Base-by-base conservation (phyloP, 78 protist genomes). In the Tieghemostelium lacteum region DNA sequence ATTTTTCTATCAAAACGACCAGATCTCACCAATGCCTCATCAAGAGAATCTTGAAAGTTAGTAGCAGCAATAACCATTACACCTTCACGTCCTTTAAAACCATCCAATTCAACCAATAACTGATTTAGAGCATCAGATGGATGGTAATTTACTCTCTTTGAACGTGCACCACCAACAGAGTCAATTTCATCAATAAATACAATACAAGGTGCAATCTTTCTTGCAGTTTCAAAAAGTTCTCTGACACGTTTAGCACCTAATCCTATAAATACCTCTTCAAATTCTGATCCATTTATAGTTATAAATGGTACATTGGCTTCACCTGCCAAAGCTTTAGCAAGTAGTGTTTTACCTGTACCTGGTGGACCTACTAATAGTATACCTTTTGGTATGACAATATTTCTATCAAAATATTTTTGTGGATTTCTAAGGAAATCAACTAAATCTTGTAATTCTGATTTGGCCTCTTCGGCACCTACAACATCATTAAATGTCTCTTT, bases 161-260 rank as follows among this genome's bases (percentile, higher is more conserved):
- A 28, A 40, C 99, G 92, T 7, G 54, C 55, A 31, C 94, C 94
- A 45, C 99, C 99, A 17, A 98, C 87, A 0, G 98, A 97, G 37
- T 98, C 99, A 77, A 98, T 95, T 71, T 98, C 99, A 85, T 98
- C 99, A 45, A 98, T 97, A 71, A 98, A 98, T 75, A 98, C 80
- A 58, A 97, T 93, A 75, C 97, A 95, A 22, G 99, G 98, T 31
- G 95, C 72, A 16, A 45, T 85, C 63, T 36, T 37, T 77, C 88
- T 73, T 29, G 98, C 98, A 10, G 74, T 52, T 50, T 69, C 63
- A 65, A 98, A 98, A 37, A 98, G 96, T 0, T 95, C 97, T 36
- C 99, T 93, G 29, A 98, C 97, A 28, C 98, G 96, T 45, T 91
- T 49, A 0, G 98, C 98, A 39, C 99, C 99, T 19, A 97, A 98